phyloP scores from a whole-genome alignment of 495 filamentous ascomycete genomes.

The Xylaria telfairii region DNA sequence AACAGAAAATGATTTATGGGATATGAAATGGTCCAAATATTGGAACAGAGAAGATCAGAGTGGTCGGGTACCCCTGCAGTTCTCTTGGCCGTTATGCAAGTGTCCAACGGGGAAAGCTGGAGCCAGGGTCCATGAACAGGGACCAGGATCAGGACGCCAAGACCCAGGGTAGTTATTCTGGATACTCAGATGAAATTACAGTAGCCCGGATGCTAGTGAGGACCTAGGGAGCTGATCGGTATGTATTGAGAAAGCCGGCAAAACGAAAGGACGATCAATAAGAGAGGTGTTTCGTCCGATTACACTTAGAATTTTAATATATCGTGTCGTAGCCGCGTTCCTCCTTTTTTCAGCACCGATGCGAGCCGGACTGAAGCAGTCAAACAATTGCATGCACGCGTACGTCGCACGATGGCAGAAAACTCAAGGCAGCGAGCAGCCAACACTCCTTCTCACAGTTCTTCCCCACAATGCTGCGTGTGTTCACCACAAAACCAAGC shows the following conservation, averaged over 20 bases:
- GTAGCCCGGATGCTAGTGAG: background rate
- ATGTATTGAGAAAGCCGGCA: background rate
- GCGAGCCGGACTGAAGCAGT: slow-evolving; percentile 13
- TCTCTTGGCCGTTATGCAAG: slow-evolving; percentile 41
- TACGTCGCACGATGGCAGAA: slow-evolving; percentile 4
- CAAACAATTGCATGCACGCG: slow-evolving; percentile 19
- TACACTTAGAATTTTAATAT: slow-evolving; percentile 2
- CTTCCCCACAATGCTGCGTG: slow-evolving; percentile 10
- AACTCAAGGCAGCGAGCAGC: background rate
- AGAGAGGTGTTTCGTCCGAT: background rate
- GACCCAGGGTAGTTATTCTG: slow-evolving; percentile 18
- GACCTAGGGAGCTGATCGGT: slow-evolving; percentile 7
- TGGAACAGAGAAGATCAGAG: slow-evolving; percentile 39
- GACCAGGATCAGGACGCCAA: slow-evolving; percentile 14
- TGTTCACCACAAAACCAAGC: slow-evolving; percentile 3
- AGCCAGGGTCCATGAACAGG: slow-evolving; percentile 17
- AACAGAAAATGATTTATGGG: slow-evolving; percentile 36
- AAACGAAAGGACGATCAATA: background rate
- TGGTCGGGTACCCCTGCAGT: slow-evolving; percentile 36
- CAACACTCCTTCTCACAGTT: background rate
- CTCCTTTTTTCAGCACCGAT: slow-evolving; percentile 21
- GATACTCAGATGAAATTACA: slow-evolving; percentile 14
- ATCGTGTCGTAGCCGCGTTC: slow-evolving; percentile 4
- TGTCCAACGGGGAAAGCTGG: slow-evolving; percentile 25
- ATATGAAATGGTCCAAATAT: slow-evolving; percentile 38